Evolutionary conservation across 495 filamentous ascomycete species (phyloP).

Genomic region (Daldinia bambusicola): DNA sequence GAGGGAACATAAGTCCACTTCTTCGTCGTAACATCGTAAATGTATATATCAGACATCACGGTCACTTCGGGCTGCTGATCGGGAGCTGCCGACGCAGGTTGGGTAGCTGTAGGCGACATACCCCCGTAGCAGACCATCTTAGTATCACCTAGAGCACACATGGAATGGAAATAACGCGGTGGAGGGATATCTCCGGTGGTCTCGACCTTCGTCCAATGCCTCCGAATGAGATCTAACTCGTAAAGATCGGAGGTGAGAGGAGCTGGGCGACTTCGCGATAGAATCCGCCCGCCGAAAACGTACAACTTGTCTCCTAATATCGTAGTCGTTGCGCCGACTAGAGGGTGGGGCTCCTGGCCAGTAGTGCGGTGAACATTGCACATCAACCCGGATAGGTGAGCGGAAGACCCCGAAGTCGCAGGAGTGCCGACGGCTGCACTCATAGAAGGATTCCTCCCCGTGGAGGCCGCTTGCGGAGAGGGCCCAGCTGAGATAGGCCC

Average conservation of each 20-base stretch:
- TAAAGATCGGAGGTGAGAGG: conserved; percentile 89
- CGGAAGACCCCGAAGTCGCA: conserved; percentile 56
- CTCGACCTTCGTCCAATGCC: conserved; percentile 94
- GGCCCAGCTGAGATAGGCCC: conserved; percentile 62
- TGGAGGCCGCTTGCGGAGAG: conserved; percentile 52
- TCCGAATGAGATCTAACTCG: conserved; percentile 87
- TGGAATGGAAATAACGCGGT: conserved; percentile 95
- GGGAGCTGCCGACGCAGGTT: conserved; percentile 59
- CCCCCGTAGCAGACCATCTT: conserved; percentile 98
- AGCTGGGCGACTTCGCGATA: conserved; percentile 80
- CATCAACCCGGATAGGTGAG: conserved; percentile 84
- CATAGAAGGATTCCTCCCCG: conserved; percentile 54
- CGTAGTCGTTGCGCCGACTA: conserved; percentile 95
- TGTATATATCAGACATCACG: conserved; percentile 98
- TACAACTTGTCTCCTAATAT: conserved; percentile 94
- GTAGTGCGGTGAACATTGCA: conserved; percentile 94
- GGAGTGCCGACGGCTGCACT: conserved; percentile 63
- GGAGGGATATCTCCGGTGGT: conserved; percentile 84
- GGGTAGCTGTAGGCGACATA: conserved; percentile 82
- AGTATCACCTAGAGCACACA: conserved; percentile 90
- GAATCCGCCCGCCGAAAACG: conserved; percentile 90
- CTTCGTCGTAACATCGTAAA: conserved; percentile 87
- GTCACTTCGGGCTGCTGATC: conserved; percentile 88
- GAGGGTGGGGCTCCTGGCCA: conserved; percentile 85
- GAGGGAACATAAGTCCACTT: conserved; percentile 88